phyloP scores from a whole-genome alignment of 352 stramenopile genomes.

The Phytophthora cajani region DNA sequence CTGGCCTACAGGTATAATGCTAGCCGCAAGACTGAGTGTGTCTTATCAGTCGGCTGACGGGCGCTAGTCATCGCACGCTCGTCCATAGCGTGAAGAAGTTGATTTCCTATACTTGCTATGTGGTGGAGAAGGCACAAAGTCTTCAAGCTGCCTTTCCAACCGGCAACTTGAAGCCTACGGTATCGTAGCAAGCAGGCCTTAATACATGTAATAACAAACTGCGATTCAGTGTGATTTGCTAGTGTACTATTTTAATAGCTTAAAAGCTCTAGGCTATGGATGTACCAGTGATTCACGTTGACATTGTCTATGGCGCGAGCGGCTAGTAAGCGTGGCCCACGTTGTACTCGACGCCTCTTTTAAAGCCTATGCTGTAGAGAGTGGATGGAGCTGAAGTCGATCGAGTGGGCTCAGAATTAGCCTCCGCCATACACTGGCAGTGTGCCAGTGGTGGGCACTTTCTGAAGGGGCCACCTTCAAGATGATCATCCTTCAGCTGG shows the following conservation, averaged over 20 bases:
- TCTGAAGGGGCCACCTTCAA: constrained; percentile 15
- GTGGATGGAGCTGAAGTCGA: not conserved
- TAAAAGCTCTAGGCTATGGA: too few relatives aligned
- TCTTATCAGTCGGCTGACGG: not conserved
- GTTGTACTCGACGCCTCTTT: not conserved
- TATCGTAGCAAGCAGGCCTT: not conserved
- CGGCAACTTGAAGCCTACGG: not conserved
- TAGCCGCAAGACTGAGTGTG: too few relatives aligned
- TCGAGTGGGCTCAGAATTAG: not conserved
- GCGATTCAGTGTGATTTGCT: too few relatives aligned
- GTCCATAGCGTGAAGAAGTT: not conserved
- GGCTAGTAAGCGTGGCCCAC: not conserved
- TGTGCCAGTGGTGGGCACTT: not conserved
- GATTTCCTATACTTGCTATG: not conserved
- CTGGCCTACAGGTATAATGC: too few relatives aligned
- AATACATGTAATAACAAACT: too few relatives aligned
- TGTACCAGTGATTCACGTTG: not conserved
- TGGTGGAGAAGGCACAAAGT: not conserved
- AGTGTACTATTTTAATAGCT: too few relatives aligned
- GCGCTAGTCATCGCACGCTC: not conserved
- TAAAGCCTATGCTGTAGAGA: not conserved
- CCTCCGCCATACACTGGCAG: not conserved
- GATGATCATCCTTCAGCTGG: constrained; percentile 29
- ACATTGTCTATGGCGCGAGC: not conserved
- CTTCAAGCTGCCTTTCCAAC: not conserved